Base-by-base conservation (phyloP, 352 stramenopile genomes). In the Phytophthora hibernalis region DNA sequence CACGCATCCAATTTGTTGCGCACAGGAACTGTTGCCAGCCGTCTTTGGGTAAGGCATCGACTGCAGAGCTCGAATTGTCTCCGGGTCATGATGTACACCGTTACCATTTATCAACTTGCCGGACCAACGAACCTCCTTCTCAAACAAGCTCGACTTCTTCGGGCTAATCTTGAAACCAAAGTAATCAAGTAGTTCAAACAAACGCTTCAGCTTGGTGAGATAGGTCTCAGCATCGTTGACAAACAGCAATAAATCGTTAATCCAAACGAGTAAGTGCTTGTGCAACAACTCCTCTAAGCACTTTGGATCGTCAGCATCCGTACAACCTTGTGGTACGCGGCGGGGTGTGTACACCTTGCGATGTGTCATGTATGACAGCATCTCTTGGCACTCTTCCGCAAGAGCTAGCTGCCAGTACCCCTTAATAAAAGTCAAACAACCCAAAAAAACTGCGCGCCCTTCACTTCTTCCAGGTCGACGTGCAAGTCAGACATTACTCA, bases 171-270 rank as follows among this genome's bases (percentile, higher is more conserved):
- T 75, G 1, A 72, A 49, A 10, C 58, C 61, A 21, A 66, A 67
- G 1, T 42, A 12, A n/a, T 77, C 40, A 1, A 68, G 5, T 5
- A 75, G 28, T 13, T 28, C 22, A 26, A 80, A 66, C 8, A 74
- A 30, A 31, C 70, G 24, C 15, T 68, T 60, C 4, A 69, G 35
- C 31, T 67, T 68, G 1, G 28, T 9, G 6, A 76, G 33, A 44
- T 70, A 80, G 9, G 38, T 64, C 3, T 61, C 44, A 5, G 61
- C 52, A 35, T 68, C 55, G 4, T 24, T n/a, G 13, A 58, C 67
- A 48, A 62, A 73, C 2, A 76, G 24, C 0, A 80, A 50, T 3
- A 76, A 16, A 42, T 74, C 63, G 45, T 77, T 68, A 18, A 77
- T 70, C 58, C 72, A 74, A 1, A 73, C 33, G 5, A 79, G 21